Percentiles rank a stretch among this genome's conserved stretches.
Conservation (phyloP, 148 eudicot genomes). For the Persicaria tinctoria region DNA sequence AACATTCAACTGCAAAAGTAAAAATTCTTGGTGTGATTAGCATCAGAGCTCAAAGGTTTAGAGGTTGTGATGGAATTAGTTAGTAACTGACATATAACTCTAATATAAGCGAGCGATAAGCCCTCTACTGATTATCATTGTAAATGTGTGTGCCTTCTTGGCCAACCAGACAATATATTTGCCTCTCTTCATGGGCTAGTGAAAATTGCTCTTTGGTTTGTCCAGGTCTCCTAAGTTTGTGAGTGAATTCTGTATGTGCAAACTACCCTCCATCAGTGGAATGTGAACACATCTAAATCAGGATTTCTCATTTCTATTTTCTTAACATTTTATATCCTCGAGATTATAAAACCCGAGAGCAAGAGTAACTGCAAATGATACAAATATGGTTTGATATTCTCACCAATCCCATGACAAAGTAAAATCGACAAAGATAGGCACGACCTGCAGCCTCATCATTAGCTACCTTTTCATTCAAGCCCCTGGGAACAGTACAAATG, state of each 20-base stretch:
- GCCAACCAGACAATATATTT: no score
- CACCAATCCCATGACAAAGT: constrained; percentile 94
- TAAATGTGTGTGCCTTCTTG: no score
- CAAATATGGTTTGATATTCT: neutral
- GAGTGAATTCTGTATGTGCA: no score
- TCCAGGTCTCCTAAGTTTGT: no score
- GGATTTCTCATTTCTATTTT: neutral
- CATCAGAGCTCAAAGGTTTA: neutral
- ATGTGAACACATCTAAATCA: neutral
- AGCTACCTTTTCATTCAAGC: constrained; percentile 39
- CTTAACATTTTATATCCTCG: neutral
- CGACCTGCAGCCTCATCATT: constrained; percentile 50
- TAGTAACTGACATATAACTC: no score
- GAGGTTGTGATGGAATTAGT: no score
- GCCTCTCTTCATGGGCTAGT: no score
- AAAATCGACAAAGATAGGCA: constrained; percentile 74
- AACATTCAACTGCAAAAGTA: neutral
- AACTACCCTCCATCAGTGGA: no score
- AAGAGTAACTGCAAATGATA: neutral
- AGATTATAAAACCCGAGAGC: neutral
- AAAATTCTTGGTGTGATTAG: neutral
- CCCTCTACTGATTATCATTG: no score
- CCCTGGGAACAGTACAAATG: constrained; percentile 29
- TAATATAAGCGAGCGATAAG: no score
- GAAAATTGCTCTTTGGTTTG: no score